phyloP scores from a whole-genome alignment of 2,329 filamentous ascomycete species.

The Colletotrichum karsti region DNA sequence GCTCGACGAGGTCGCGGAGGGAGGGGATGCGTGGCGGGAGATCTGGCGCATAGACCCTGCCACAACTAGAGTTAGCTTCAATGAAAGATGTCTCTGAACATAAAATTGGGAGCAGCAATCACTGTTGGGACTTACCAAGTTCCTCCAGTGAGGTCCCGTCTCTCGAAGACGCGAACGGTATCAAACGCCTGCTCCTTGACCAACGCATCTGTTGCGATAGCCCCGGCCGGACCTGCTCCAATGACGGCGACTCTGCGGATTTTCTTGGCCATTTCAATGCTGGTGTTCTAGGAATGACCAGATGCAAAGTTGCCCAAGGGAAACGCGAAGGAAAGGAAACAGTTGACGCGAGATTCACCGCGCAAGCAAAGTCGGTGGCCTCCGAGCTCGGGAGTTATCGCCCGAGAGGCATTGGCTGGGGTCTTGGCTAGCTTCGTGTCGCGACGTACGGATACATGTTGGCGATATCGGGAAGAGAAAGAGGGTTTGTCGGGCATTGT shows the following conservation, averaged over 20 bases:
- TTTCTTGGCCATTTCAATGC: too few species aligned
- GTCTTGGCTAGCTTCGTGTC: too few species aligned
- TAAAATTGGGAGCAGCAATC: too few species aligned
- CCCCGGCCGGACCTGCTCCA: constrained; percentile 64
- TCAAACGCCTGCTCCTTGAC: constrained; percentile 64
- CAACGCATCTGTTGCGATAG: constrained; percentile 65
- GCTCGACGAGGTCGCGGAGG: constrained; percentile 43
- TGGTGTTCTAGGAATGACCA: too few species aligned
- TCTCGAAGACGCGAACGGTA: constrained; percentile 65
- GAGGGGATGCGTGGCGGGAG: constrained; percentile 39
- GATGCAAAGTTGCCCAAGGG: too few species aligned
- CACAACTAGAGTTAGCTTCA: neutral
- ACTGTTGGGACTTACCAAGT: constrained; percentile 58
- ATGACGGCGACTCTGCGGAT: constrained; percentile 58
- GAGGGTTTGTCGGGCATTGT: neutral
- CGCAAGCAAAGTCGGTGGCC: too few species aligned
- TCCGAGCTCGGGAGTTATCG: too few species aligned
- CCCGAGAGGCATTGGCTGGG: too few species aligned
- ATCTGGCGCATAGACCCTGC: constrained; percentile 43
- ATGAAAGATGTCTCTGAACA: neutral
- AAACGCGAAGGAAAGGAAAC: too few species aligned
- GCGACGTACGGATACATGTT: too few species aligned
- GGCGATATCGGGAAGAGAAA: neutral
- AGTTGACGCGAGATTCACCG: too few species aligned
- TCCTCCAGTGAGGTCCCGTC: constrained; percentile 61